These are phyloP conservation scores for Ceratobasidium papillatum DNA, from an alignment of 1,284 basidiomycete species.

Conservation along the genomic window DNA sequence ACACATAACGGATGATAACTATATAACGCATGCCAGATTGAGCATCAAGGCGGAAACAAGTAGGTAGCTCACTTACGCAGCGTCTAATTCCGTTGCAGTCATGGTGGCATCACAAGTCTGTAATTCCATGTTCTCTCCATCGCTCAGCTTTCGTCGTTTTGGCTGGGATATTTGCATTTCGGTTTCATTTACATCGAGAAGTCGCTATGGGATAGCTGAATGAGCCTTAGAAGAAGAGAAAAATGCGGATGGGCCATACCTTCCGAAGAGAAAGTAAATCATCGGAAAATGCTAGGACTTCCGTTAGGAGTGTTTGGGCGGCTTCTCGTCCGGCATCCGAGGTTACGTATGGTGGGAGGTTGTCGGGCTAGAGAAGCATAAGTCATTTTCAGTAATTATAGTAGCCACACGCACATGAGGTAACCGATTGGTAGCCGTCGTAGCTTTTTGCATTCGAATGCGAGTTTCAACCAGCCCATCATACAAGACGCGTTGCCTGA, in stretches of 20 bases:
- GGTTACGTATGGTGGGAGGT: slow-evolving; percentile 47
- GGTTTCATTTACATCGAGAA: slow-evolving; percentile 61
- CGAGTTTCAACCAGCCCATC: slow-evolving; percentile 85
- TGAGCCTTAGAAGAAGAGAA: neutral
- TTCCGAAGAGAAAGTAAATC: slow-evolving; percentile 76
- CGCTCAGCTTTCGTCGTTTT: slow-evolving; percentile 54
- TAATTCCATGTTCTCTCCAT: slow-evolving; percentile 51
- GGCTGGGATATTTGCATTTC: slow-evolving; percentile 66
- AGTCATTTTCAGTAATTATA: neutral
- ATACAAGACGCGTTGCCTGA: slow-evolving; percentile 72
- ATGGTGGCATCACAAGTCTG: slow-evolving; percentile 59
- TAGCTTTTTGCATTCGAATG: slow-evolving; percentile 87
- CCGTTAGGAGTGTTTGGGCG: slow-evolving; percentile 62
- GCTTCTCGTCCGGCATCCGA: slow-evolving; percentile 48
- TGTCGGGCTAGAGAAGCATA: slow-evolving; percentile 51
- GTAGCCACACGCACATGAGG: slow-evolving; percentile 50
- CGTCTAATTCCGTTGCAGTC: slow-evolving; percentile 62
- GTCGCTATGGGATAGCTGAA: slow-evolving; percentile 38
- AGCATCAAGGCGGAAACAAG: neutral
- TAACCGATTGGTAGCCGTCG: slow-evolving; percentile 69
- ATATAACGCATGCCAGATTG: slow-evolving; percentile 28
- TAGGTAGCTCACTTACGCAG: slow-evolving; percentile 58
- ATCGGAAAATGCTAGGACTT: slow-evolving; percentile 66
- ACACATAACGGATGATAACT: slow-evolving; percentile 75
- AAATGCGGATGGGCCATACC: slow-evolving; percentile 54